These are phyloP conservation scores for Aspergillus amoenus DNA, from an alignment of 2,329 filamentous ascomycete species.

Conservation along the genomic window DNA sequence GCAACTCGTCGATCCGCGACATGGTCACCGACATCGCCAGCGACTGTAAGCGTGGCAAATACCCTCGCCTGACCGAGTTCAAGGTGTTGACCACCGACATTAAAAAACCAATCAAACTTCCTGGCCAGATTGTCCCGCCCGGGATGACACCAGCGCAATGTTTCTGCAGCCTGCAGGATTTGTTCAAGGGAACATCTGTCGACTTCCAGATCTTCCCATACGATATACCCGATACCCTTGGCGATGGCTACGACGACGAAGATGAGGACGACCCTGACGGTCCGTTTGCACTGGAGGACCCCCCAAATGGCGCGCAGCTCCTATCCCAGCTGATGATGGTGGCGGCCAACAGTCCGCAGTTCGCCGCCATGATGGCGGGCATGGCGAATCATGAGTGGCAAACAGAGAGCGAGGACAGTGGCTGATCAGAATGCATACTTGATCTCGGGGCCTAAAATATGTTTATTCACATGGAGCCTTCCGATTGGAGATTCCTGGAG, in stretches of 20 bases:
- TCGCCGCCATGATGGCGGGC: not conserved
- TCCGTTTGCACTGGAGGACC: not conserved
- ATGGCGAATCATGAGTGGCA: not conserved
- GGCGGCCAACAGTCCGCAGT: not conserved
- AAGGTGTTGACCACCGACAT: constrained; percentile 20
- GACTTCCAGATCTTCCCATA: constrained; percentile 18
- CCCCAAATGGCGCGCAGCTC: not conserved
- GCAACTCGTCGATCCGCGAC: constrained; percentile 21
- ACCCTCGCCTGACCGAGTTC: constrained; percentile 18
- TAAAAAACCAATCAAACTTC: constrained; percentile 16
- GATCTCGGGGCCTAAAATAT: no score
- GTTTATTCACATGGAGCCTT: no score
- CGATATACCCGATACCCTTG: not conserved
- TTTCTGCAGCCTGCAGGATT: constrained; percentile 11
- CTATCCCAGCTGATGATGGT: not conserved
- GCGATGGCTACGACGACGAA: not conserved
- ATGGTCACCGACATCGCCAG: constrained; percentile 19
- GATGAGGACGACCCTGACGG: not conserved
- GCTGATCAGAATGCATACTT: not conserved
- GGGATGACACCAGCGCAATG: constrained; percentile 19
- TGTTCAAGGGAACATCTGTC: constrained; percentile 21
- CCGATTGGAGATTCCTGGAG: no score
- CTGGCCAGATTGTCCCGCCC: constrained; percentile 15
- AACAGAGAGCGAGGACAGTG: not conserved
- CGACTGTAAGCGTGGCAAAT: constrained; percentile 19